These are phyloP conservation scores for Colletotrichum brevisporum DNA, from an alignment of 2,329 filamentous ascomycete species.

Conservation along the genomic window DNA sequence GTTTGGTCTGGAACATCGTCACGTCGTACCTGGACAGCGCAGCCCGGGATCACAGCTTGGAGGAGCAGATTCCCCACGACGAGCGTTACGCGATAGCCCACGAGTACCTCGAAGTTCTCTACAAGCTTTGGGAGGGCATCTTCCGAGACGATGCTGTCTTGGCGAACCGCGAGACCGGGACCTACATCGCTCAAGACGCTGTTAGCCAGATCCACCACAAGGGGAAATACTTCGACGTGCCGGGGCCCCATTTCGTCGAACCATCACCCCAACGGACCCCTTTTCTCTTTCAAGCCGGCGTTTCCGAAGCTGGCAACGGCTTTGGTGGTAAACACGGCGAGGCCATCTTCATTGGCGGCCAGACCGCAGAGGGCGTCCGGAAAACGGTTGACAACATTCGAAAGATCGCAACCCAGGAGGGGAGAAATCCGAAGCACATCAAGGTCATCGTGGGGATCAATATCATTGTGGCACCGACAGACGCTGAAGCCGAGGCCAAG, in stretches of 20 bases:
- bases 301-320: conserved; percentile 8
- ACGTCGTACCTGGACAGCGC: conserved; percentile 78
- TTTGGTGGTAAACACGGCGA: conserved; percentile 13
- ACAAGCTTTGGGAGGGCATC: conserved; percentile 70
- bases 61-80: conserved; percentile 63
- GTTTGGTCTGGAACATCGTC: conserved; percentile 68
- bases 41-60: conserved; percentile 72
- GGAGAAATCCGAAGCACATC: conserved; percentile 55
- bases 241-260: conserved; percentile 72
- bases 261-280: conserved; percentile 75
- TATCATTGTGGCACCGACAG: conserved; percentile 59
- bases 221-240: conserved; percentile 71
- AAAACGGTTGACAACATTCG: conserved; percentile 58
- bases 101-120: conserved; percentile 70
- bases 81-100: conserved; percentile 72
- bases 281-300: conserved; percentile 70
- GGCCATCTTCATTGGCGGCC: conserved; percentile 60
- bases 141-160: conserved; percentile 69
- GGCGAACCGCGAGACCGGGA: conserved; percentile 64
- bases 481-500: conserved; percentile 58
- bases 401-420: conserved; percentile 52
- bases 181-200: conserved; percentile 60
- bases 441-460: conserved; percentile 60
- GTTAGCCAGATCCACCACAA: conserved; percentile 74
- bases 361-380: conserved; percentile 56